Evolutionary conservation across 2,329 filamentous ascomycete species (phyloP).

Genomic region (Elsinoe arachidis): DNA sequence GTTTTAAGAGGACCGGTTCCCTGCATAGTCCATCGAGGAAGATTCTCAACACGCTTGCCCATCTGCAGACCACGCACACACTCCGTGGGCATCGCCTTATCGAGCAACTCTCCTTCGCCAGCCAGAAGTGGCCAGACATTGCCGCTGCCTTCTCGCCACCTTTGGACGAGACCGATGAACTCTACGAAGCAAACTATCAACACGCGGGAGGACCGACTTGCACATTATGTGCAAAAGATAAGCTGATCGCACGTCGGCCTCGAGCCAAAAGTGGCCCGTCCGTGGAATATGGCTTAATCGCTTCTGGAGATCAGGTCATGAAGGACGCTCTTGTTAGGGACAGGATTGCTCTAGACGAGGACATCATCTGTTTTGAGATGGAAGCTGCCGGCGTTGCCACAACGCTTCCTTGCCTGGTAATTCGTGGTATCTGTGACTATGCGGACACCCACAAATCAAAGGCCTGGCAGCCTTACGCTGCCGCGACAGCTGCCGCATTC

Average conservation of each 20-base stretch:
- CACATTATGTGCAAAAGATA: neutral
- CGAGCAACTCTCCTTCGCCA: neutral
- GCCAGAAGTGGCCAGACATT: neutral
- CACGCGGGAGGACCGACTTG: neutral
- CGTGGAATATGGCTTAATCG: conserved; percentile 21
- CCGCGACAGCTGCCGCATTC: conserved; percentile 20
- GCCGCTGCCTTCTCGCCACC: neutral
- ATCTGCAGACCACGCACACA: conserved; percentile 12
- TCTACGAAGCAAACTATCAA: neutral
- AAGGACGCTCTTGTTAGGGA: conserved; percentile 14
- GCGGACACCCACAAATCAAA: conserved; percentile 13
- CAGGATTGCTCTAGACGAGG: neutral
- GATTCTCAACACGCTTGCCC: conserved; percentile 20
- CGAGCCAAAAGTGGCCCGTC: conserved; percentile 13
- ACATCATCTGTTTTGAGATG: conserved; percentile 13
- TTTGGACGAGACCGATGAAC: neutral
- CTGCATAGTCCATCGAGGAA: conserved; percentile 19
- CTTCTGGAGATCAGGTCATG: conserved; percentile 21
- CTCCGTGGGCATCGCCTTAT: neutral
- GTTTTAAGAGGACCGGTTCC: conserved; percentile 18
- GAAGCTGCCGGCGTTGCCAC: conserved; percentile 12
- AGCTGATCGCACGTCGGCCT: neutral
- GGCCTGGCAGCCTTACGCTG: conserved; percentile 10
- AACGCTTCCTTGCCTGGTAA: conserved; percentile 7
- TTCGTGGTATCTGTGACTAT: conserved; percentile 14